Conservation (phyloP, 192 early-diverging fungal species). For the Entrophospora sp. region DNA sequence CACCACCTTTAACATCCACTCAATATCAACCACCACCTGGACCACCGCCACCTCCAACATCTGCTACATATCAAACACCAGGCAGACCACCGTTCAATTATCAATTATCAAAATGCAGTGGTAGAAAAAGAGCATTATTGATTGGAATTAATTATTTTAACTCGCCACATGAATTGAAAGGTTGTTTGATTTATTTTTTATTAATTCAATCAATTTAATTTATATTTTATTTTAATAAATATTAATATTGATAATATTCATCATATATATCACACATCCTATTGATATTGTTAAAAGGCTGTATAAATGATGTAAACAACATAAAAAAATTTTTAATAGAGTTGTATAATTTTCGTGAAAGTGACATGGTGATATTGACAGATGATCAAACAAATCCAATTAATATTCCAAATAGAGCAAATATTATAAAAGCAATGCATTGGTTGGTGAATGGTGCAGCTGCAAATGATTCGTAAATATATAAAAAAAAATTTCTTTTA, state of each 20-base stretch:
- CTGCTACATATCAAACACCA: constrained; percentile 23
- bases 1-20: constrained; percentile 18
- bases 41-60: constrained; percentile 22
- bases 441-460: constrained; percentile 71
- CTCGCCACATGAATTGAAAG: constrained; percentile 47
- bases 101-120: constrained; percentile 47
- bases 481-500: background rate
- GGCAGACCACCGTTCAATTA: constrained; percentile 28
- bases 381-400: constrained; percentile 61
- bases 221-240: background rate
- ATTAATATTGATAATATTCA: too few relatives aligned
- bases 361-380: constrained; percentile 67
- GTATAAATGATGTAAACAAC: constrained; percentile 79
- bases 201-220: background rate
- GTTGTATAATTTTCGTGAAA: constrained; percentile 55
- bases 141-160: constrained; percentile 90
- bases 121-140: constrained; percentile 73
- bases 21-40: constrained; percentile 20
- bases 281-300: constrained; percentile 38
- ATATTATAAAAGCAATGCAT: constrained; percentile 65
- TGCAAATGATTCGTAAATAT: constrained; percentile 61
- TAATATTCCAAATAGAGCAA: constrained; percentile 60
- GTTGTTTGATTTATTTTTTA: constrained; percentile 7
- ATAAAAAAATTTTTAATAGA: constrained; percentile 61
- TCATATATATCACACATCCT: background rate